phyloP scores from a whole-genome alignment of 2,329 filamentous ascomycete genomes.

The Arthrobotrys musiformis region DNA sequence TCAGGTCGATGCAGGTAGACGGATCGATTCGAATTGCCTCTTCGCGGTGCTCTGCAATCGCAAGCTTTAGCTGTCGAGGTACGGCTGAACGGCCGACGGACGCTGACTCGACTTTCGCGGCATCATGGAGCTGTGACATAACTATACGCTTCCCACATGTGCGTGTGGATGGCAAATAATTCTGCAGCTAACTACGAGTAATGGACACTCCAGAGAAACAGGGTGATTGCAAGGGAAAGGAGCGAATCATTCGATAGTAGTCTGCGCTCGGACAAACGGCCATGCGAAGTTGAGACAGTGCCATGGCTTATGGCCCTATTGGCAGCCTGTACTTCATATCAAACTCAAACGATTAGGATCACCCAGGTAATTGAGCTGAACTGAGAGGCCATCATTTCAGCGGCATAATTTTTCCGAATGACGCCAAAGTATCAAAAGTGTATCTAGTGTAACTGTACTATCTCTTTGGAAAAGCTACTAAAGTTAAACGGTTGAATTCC shows the following conservation, averaged over 20 bases:
- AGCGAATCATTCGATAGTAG: conserved; percentile 25
- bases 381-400: not conserved
- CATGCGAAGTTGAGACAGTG: conserved; percentile 13
- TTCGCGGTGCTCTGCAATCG: not conserved
- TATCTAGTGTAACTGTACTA: conserved; percentile 1
- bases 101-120: not conserved
- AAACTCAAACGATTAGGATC: not conserved
- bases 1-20: not conserved
- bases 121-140: not conserved
- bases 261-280: conserved; percentile 9
- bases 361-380: no score
- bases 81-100: no score
- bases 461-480: not conserved
- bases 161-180: not conserved
- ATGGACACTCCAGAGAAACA: not conserved
- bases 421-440: conserved; percentile 3
- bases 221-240: not conserved
- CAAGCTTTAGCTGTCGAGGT: no score
- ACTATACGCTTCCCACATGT: not conserved
- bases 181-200: not conserved
- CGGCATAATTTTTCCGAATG: conserved; percentile 49
- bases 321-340: not conserved
- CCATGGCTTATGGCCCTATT: not conserved
- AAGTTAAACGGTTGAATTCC: conserved; percentile 17
- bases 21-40: not conserved